Base-by-base conservation (phyloP, 2,329 filamentous ascomycete species). In the Scolecobasidium constrictum region DNA sequence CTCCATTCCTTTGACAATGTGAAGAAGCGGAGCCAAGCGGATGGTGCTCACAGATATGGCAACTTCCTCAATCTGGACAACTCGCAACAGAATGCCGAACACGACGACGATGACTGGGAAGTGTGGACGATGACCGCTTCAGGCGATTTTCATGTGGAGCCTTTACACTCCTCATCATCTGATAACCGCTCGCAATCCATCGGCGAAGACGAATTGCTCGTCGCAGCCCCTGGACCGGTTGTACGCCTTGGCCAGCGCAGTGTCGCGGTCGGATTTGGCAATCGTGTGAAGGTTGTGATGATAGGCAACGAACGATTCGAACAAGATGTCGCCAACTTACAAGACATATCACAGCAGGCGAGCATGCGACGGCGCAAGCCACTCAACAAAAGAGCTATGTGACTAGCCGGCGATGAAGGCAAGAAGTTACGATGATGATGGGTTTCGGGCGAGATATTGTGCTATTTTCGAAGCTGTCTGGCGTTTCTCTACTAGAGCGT, bases 241-340 rank as follows among this genome's bases (percentile, higher is more conserved):
- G 67, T 69, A 2, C 66, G 66, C 41, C 62, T 86, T 1, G 83
- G 83, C 11, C 70, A 73, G 38, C 68, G 71, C 36, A 81, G 78
- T 40, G 69, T 85, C 3, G 83, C 77, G 0, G 72, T 88, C 21
- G 81, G 73, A 0, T 77, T 87, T 46, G 84, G 83, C 11, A 83
- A 86, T 50, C 68, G 76, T 1, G 69, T 87, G 52, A 87, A 86
- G 60, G 64, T 87, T 40, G 71, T 87, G 44, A 76, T 74, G 2
- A 65, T 81, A 4, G 81, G 80, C 4, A 71, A 75, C 48, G 80
- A 83, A 53, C 66, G 73, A 22, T 83, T 81, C 51, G 43, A 43
- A 20, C 16, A 12, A 5, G 43, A 33, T 3, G 20, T 13, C 2
- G 31, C 19, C 11, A 28, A 19, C 3, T 31, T 23, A 17, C 35